Evolutionary conservation across 148 eudicot genomes (phyloP).

Genomic region (Tetragonia tetragonoides): DNA sequence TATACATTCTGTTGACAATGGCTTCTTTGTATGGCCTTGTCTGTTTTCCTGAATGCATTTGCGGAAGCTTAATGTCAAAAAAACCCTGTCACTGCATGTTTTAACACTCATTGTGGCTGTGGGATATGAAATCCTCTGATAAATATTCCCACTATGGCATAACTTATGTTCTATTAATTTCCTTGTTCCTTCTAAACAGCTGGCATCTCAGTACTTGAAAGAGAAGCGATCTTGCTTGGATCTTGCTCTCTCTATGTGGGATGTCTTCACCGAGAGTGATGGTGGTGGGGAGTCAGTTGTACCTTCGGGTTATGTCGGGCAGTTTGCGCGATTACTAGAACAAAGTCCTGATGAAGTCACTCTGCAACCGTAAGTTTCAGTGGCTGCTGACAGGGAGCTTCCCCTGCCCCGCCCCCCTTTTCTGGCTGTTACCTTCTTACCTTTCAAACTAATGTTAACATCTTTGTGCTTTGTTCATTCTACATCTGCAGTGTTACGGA

Average conservation of each 20-base stretch:
- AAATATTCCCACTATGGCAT: not conserved
- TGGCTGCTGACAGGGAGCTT: constrained; percentile 5
- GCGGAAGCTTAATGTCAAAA: not conserved
- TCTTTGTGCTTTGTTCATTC: constrained; percentile 10
- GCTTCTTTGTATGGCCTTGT: not conserved
- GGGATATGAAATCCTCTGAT: not conserved
- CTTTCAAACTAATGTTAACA: constrained; percentile 6
- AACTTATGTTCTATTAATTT: not conserved
- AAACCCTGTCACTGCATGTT: not conserved
- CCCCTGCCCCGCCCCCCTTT: not conserved
- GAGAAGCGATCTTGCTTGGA: constrained; percentile 82
- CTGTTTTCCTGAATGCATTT: not conserved
- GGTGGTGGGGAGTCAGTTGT: constrained; percentile 67
- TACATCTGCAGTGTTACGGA: constrained; percentile 67
- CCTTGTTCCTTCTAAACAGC: constrained; percentile 39
- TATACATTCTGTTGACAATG: not conserved
- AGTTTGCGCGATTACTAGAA: constrained; percentile 86
- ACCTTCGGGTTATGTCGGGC: constrained; percentile 81
- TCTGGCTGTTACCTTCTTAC: not conserved
- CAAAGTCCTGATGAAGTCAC: constrained; percentile 44
- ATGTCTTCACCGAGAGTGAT: constrained; percentile 45
- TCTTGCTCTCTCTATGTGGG: constrained; percentile 72
- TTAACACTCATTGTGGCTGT: not conserved
- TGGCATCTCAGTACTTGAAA: constrained; percentile 84
- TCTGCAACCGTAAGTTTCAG: constrained; percentile 73